Base-by-base conservation (phyloP, 371 early-diverging fungal species). In the Coemansia linderi region DNA sequence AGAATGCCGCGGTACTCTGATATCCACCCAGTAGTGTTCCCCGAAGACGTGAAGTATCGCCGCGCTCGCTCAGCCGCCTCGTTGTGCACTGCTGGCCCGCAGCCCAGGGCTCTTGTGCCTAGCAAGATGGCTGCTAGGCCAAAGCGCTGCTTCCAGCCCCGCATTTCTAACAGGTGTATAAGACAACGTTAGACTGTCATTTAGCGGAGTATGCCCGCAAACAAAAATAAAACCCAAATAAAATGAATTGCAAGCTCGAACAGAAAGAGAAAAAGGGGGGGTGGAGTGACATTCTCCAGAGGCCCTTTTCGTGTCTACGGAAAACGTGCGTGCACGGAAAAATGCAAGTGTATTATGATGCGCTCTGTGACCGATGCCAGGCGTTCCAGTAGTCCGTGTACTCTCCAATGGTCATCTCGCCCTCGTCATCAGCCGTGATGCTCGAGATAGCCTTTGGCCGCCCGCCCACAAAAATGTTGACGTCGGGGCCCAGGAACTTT, bases 1-100 rank as follows among this genome's bases (percentile, higher is more conserved):
- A 88, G 59, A 13, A 85, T 82, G 4, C 68, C 61, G 29, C 83
- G 83, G 59, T 83, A 84, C 22, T 33, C 66, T 27, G 31, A 29
- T 54, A 54, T 31, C 54, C 27, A 13, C 1, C 29, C 54, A 1
- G 54, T 15, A 12, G 54, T 4, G 7, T 15, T 29, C 17, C 15
- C 54, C 29, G 12, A 31, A 13, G 54, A 6, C 15, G 15, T 31
- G 43, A 59, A 62, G 73, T 85, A 81, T 71, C 83, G 81, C 9
- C 82, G 79, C 13, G 86, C 84, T 2, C 86, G 83, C 68, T 83
- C 84, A 3, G 84, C 83, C 38, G 78, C 75, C 69, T 85, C 86
- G 71, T 86, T 85, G 73, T 85, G 86, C 58, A 85, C 84, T 13
- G 84, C 83, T 19, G 84, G 80, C 56, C 86, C 86, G 46, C 85